These are phyloP conservation scores for Alternaria longipes DNA, from an alignment of 2,329 filamentous ascomycete genomes.

Conservation along the genomic window DNA sequence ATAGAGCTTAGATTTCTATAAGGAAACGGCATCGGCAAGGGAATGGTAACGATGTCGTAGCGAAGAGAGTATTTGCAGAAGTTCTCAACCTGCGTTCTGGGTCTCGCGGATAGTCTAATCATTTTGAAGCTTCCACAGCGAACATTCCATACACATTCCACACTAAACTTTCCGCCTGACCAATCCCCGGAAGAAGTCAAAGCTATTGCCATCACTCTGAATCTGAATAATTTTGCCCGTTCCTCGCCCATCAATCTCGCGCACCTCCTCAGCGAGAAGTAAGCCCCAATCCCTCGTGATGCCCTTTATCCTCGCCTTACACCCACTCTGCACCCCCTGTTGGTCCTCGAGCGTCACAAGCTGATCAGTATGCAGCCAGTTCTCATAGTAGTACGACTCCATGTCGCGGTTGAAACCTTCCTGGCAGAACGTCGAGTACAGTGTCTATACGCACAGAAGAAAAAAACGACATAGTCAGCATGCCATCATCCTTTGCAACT, in stretches of 20 bases:
- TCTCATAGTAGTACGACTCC: slow-evolving; percentile 68
- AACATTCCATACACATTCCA: background rate
- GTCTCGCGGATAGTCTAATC: too few relatives aligned
- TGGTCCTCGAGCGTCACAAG: slow-evolving; percentile 83
- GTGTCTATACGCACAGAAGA: too few relatives aligned
- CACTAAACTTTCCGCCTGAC: slow-evolving; percentile 77
- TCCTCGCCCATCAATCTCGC: slow-evolving; percentile 71
- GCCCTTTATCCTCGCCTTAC: slow-evolving; percentile 79
- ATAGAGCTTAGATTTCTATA: too few relatives aligned
- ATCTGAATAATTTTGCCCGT: slow-evolving; percentile 84
- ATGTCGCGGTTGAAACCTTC: slow-evolving; percentile 78
- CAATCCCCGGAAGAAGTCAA: slow-evolving; percentile 94
- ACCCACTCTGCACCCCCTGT: slow-evolving; percentile 63
- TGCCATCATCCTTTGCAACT: too few relatives aligned
- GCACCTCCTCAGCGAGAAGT: slow-evolving; percentile 83
- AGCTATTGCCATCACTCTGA: slow-evolving; percentile 97
- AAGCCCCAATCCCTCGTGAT: slow-evolving; percentile 94
- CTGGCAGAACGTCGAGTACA: slow-evolving; percentile 78
- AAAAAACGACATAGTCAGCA: too few relatives aligned
- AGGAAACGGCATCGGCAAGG: too few relatives aligned
- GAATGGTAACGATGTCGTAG: too few relatives aligned
- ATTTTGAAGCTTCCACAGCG: too few relatives aligned
- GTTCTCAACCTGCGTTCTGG: too few relatives aligned
- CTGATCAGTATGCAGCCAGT: slow-evolving; percentile 80
- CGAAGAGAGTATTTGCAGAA: too few relatives aligned